Base-by-base conservation (phyloP, 305 asterid genomes). In the Fraxinus xanthoxyloides region DNA sequence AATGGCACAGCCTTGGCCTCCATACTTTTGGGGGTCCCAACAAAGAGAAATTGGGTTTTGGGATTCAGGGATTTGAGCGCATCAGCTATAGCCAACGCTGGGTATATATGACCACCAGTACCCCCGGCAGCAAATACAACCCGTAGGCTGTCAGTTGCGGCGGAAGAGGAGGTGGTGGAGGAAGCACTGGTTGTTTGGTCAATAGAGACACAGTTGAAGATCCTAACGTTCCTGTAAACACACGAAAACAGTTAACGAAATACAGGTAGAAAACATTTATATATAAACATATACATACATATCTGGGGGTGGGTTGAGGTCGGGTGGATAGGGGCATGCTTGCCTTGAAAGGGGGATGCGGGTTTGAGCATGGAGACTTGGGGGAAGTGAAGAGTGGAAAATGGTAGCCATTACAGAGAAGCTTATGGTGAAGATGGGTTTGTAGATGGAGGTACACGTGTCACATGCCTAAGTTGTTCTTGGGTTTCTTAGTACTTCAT, bases 21-120 rank as follows among this genome's bases (percentile, higher is more conserved):
- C 89, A 90, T 85, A 6, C 92, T 92, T 1, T 75, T 80, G 80
- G 82, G 85, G 35, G 86, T 85, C 3, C 94, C 94, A 23, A 90
- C 74, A 81, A 90, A 90, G 59, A 90, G 88, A 85, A 89, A 79
- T 70, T 89, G 86, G 78, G 84, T 80, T 2, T 84, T 77, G 23
- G 91, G 93, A 76, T 90, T 72, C 31, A 83, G 76, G 69, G 69
- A 73, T 78, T 87, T 89, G 65, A 90, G 88, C 73, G 87, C 90
- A 4, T 90, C 93, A 12, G 93, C 92, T 19, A 90, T 89, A 38
- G 93, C 93, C 43, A 90, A 77, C 2, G 93, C 93, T n/a, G 93
- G 92, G 79, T 87, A 90, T 75, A 89, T 89, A 81, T 85, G 93
- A 78, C 93, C 92, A 28, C 92, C 93, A 9, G 90, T 87, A 5